phyloP scores from a whole-genome alignment of 1,284 basidiomycete genomes.

The Fomes fomentarius region DNA sequence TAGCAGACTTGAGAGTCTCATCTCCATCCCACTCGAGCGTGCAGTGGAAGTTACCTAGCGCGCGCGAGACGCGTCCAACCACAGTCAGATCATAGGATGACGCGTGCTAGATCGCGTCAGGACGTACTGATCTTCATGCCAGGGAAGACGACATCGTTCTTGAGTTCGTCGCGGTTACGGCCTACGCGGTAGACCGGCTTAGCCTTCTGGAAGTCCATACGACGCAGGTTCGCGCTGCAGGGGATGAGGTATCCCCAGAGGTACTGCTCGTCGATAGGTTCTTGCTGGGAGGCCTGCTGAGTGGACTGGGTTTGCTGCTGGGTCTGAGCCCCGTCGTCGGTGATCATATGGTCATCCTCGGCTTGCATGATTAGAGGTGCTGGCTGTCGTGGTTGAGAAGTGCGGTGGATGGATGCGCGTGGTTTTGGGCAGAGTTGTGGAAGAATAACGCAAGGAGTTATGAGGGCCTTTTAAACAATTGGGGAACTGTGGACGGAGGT shows the following conservation, averaged over 20 bases:
- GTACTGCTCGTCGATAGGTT: slow-evolving; percentile 43
- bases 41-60: slow-evolving; percentile 68
- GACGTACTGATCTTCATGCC: slow-evolving; percentile 77
- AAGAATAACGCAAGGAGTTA: background rate
- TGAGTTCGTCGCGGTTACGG: slow-evolving; percentile 40
- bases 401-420: background rate
- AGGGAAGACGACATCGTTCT: slow-evolving; percentile 59
- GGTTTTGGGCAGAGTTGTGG: background rate
- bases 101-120: slow-evolving; percentile 25
- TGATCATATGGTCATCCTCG: slow-evolving; percentile 13
- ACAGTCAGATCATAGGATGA: background rate
- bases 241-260: slow-evolving; percentile 75
- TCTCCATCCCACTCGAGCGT: slow-evolving; percentile 67
- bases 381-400: background rate
- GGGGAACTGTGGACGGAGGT: background rate
- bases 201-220: slow-evolving; percentile 63
- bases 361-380: slow-evolving; percentile 3
- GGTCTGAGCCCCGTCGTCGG: slow-evolving; percentile 20
- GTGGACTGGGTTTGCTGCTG: slow-evolving; percentile 35
- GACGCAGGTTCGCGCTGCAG: slow-evolving; percentile 48
- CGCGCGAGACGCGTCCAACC: slow-evolving; percentile 18
- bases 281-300: slow-evolving; percentile 33
- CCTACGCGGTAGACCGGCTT: slow-evolving; percentile 55
- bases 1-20: slow-evolving; percentile 51
- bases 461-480: slow-evolving; percentile 2